phyloP scores from a whole-genome alignment of 805 yeast genomes.

The Starmerella floricola region DNA sequence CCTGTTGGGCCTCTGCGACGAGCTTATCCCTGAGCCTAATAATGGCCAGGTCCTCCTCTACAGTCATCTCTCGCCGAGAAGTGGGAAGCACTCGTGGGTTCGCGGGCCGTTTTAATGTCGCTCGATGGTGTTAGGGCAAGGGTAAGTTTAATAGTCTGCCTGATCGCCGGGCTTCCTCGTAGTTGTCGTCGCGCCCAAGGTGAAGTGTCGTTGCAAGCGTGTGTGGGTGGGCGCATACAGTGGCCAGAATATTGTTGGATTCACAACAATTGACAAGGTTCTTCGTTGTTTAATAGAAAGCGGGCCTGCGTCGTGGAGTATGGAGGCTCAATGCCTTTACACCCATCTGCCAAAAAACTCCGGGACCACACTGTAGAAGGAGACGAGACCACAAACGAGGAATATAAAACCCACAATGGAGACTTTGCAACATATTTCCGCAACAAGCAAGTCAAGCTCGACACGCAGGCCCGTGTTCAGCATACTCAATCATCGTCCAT shows the following conservation, averaged over 20 bases:
- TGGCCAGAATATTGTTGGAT: no score
- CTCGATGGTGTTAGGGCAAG: not conserved
- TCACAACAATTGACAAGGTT: no score
- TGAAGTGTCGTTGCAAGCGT: no score
- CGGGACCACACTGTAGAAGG: slow-evolving; percentile 14
- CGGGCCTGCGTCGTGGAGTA: no score
- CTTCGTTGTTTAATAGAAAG: no score
- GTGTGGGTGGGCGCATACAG: no score
- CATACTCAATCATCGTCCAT: slow-evolving; percentile 39
- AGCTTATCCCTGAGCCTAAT: slow-evolving; percentile 12
- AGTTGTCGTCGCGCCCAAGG: no score
- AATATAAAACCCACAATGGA: slow-evolving; percentile 31
- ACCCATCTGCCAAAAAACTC: slow-evolving; percentile 16
- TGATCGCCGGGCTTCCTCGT: no score
- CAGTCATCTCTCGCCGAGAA: slow-evolving; percentile 13
- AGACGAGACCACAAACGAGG: slow-evolving; percentile 10
- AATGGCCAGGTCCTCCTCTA: slow-evolving; percentile 16
- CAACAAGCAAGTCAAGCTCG: slow-evolving; percentile 52
- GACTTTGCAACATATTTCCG: slow-evolving; percentile 55
- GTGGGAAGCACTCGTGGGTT: not conserved
- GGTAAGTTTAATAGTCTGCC: not conserved
- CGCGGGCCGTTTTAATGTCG: not conserved
- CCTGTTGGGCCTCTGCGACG: slow-evolving; percentile 6
- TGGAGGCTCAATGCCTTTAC: slow-evolving; percentile 4
- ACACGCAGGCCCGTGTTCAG: slow-evolving; percentile 28